phyloP scores from a whole-genome alignment of 1,284 basidiomycete species.

The Athelia psychrophila region DNA sequence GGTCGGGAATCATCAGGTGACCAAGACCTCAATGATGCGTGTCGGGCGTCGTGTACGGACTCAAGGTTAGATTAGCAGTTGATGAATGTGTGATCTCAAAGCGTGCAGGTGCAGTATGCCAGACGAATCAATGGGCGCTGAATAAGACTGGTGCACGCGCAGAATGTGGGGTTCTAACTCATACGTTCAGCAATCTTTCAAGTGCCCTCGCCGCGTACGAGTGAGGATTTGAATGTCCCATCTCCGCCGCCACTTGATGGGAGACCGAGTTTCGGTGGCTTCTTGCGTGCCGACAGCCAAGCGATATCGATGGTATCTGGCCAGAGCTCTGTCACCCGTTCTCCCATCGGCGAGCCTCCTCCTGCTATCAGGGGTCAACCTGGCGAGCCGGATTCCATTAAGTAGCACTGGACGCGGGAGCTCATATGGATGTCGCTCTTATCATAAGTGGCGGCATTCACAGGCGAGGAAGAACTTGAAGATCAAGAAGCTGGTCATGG shows the following conservation, averaged over 20 bases:
- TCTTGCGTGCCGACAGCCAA: conserved; percentile 48
- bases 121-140: conserved; percentile 17
- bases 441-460: conserved; percentile 54
- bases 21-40: too few relatives aligned
- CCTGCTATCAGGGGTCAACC: conserved; percentile 13
- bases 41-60: too few relatives aligned
- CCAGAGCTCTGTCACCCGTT: conserved; percentile 6
- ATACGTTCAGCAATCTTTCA: conserved; percentile 54
- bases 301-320: conserved; percentile 40
- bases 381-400: conserved; percentile 38
- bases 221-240: conserved; percentile 50
- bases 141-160: conserved; percentile 53
- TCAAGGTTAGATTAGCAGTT: too few relatives aligned
- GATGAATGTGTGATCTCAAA: conserved; percentile 49
- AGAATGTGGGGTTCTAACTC: conserved; percentile 79
- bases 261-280: conserved; percentile 24
- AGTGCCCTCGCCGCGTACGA: conserved; percentile 40
- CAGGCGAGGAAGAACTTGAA: conserved; percentile 83
- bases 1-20: too few relatives aligned
- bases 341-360: conserved; percentile 4
- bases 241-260: conserved; percentile 29
- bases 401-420: conserved; percentile 75
- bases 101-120: conserved; percentile 19
- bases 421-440: conserved; percentile 74
- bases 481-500: conserved; percentile 74